Percentiles rank a stretch among this genome's conserved stretches.
Evolutionary conservation across 192 early-diverging fungal species (phyloP).

Genomic region (Backusella tarrabulga): DNA sequence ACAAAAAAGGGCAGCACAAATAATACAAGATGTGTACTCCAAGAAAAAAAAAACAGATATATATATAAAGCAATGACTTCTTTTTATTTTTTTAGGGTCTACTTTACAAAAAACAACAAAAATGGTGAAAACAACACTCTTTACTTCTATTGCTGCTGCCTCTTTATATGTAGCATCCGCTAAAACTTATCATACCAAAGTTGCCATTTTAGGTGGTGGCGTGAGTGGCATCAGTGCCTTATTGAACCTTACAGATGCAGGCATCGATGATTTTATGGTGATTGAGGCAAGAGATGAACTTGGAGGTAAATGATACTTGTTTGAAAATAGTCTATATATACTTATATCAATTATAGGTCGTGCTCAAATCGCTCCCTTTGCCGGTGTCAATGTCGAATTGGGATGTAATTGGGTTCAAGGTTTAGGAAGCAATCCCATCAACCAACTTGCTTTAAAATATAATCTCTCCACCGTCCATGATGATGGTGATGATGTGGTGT

Average conservation of each 20-base stretch:
- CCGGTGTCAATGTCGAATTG: constrained; percentile 27
- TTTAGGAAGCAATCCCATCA: constrained; percentile 34
- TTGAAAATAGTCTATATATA: neutral
- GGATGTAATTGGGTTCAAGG: constrained; percentile 45
- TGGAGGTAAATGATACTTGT: constrained; percentile 18
- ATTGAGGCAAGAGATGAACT: constrained; percentile 34
- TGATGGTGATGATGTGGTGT: constrained; percentile 23
- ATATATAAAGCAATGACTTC: neutral
- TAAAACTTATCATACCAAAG: constrained; percentile 27
- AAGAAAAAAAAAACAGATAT: neutral
- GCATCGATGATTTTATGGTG: constrained; percentile 39
- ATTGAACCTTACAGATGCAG: constrained; percentile 22
- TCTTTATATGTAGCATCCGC: neutral
- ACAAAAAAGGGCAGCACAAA: neutral
- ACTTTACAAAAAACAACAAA: too few species aligned
- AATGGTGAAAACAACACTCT: neutral
- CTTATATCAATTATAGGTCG: constrained; percentile 12
- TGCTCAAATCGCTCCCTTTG: constrained; percentile 32
- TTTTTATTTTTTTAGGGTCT: too few species aligned
- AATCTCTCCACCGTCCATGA: constrained; percentile 17
- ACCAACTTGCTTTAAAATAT: constrained; percentile 27
- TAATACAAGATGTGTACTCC: neutral
- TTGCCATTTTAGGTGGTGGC: constrained; percentile 42
- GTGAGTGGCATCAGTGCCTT: constrained; percentile 38
- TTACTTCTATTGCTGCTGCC: neutral